phyloP scores from a whole-genome alignment of 495 filamentous ascomycete species.

The Copromyces sp. region DNA sequence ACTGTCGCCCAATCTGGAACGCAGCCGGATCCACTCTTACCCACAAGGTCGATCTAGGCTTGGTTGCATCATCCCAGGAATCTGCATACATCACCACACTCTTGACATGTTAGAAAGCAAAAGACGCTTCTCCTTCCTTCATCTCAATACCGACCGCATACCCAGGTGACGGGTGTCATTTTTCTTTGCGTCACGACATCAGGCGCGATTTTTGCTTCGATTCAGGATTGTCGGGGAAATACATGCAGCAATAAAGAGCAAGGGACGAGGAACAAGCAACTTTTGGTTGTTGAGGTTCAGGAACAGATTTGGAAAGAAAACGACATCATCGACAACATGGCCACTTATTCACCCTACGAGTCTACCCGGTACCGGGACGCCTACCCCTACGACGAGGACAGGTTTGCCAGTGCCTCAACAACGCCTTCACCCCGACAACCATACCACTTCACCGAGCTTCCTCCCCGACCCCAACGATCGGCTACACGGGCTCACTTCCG shows the following conservation, averaged over 20 bases:
- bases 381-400: constrained; percentile 33
- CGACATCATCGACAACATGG: constrained; percentile 31
- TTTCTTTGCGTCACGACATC: constrained; percentile 37
- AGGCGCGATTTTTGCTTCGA: constrained; percentile 26
- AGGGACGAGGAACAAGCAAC: constrained; percentile 9
- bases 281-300: constrained; percentile 4
- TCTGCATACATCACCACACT: constrained; percentile 16
- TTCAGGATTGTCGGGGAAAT: constrained; percentile 12
- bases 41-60: constrained; percentile 21
- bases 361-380: constrained; percentile 29
- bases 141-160: constrained; percentile 46
- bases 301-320: constrained; percentile 17
- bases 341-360: constrained; percentile 36
- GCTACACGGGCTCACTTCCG: constrained; percentile 39
- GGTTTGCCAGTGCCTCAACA: constrained; percentile 36
- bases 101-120: constrained; percentile 43
- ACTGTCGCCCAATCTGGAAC: constrained; percentile 20
- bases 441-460: constrained; percentile 34
- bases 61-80: constrained; percentile 20
- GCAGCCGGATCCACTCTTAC: constrained; percentile 18
- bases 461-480: constrained; percentile 29
- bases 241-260: constrained; percentile 10
- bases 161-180: constrained; percentile 45
- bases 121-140: constrained; percentile 35
- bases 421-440: constrained; percentile 40